Base-by-base conservation (phyloP, 768 basidiomycete species). In the Tricholoma saponaceum region DNA sequence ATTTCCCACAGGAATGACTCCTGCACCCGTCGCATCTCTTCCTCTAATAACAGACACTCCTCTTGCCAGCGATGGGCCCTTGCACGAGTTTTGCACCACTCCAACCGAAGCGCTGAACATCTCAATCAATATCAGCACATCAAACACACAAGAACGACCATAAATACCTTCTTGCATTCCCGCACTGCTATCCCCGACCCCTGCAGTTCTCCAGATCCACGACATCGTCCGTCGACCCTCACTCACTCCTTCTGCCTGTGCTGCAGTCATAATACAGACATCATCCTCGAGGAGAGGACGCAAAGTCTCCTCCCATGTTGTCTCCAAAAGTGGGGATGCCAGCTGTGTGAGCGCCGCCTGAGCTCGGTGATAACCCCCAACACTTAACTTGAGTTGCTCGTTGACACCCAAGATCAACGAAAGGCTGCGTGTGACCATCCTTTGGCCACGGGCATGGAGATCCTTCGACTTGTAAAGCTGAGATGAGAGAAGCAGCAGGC, bases 401-500 rank as follows among this genome's bases (percentile, higher is more conserved):
- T 47, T 47, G 46, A 47, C 46, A 47, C 46, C 30, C 14, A 25
- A 25, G 44, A 43, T 22, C 22, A 41, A 28, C 4, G 33, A n/a
- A n/a, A n/a, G n/a, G n/a, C n/a, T n/a, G n/a, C n/a, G n/a, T n/a
- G n/a, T n/a, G n/a, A n/a, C n/a, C 33, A 30, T 41, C 10, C 41
- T 35, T 44, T 44, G 43, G 23, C 46, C 46, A 26, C 14, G 46
- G 2, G 46, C 46, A 26, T 26, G 46, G 46, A 26, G 46, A 47
- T 47, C 46, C 25, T 47, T 47, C 25, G 23, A 47, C 46, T 47
- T 47, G 46, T 47, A 47, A 47, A 47, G 25, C 46, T 47, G 46
- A 44, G 46, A 12, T 47, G 46, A 47, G 10, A 47, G 51, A 14
- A 58, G 56, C 25, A 69, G 51, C 16, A 62, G 57, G 5, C 50